Evolutionary conservation across 1,284 basidiomycete species (phyloP).

Genomic region (Apiotrichum siamense): DNA sequence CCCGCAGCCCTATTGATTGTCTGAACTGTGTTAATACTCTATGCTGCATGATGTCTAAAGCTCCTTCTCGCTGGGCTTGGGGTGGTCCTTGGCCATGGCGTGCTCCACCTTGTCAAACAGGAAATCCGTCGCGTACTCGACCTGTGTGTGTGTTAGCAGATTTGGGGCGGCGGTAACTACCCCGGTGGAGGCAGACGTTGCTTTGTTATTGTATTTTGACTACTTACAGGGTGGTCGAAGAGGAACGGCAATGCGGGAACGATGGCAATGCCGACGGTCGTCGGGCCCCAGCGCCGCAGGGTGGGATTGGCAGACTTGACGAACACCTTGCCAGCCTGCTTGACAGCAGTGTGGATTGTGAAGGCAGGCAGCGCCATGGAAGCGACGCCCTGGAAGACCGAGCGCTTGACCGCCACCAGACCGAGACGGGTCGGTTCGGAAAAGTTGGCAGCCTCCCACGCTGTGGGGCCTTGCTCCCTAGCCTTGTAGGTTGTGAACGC

Average conservation of each 20-base stretch:
- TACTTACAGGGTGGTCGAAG: constrained; percentile 66
- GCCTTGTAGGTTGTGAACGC: constrained; percentile 88
- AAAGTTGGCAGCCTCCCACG: constrained; percentile 67
- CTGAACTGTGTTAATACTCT: neutral
- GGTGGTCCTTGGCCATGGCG: constrained; percentile 24
- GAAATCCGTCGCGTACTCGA: constrained; percentile 50
- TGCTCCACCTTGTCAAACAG: constrained; percentile 51
- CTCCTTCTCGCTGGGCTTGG: neutral
- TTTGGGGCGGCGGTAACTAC: too few species aligned
- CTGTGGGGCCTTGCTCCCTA: constrained; percentile 62
- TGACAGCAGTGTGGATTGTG: constrained; percentile 78
- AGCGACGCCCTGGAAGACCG: constrained; percentile 79
- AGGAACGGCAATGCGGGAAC: constrained; percentile 75
- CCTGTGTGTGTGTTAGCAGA: constrained; percentile 34
- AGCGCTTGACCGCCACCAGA: constrained; percentile 67
- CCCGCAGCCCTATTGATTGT: too few species aligned
- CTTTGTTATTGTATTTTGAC: neutral
- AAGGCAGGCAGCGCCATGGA: constrained; percentile 63
- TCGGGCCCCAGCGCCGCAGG: constrained; percentile 72
- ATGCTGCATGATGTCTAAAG: constrained; percentile 1
- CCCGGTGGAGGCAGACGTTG: neutral
- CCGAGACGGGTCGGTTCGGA: constrained; percentile 67
- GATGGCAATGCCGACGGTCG: constrained; percentile 55
- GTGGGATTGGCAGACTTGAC: constrained; percentile 58
- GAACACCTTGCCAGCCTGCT: constrained; percentile 70